Evolutionary conservation across 208 protist species (phyloP).

Genomic region (Leishmania guyanensis): DNA sequence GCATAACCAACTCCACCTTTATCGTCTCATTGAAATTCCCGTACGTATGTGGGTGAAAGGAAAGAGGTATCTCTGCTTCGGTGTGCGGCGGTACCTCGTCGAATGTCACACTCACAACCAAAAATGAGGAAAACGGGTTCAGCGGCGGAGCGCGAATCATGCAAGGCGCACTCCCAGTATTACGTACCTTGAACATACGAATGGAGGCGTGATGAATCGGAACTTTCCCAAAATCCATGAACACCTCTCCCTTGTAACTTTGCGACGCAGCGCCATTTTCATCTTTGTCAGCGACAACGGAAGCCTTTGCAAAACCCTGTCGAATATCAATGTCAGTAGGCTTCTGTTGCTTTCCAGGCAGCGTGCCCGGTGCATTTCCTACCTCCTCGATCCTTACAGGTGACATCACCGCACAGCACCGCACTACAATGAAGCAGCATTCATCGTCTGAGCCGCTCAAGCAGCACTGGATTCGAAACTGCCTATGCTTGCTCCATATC

Average conservation of each 20-base stretch:
- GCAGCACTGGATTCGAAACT: slow-evolving; percentile 28
- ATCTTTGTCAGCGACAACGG: not conserved
- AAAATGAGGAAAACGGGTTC: slow-evolving; percentile 65
- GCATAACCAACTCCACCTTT: slow-evolving; percentile 31
- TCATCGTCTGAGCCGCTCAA: slow-evolving; percentile 20
- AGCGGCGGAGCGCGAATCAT: slow-evolving; percentile 51
- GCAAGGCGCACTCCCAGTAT: slow-evolving; percentile 33
- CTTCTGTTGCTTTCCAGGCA: not conserved
- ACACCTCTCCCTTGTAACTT: slow-evolving; percentile 8
- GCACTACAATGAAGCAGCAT: slow-evolving; percentile 21
- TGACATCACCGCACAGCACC: slow-evolving; percentile 26
- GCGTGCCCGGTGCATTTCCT: not conserved
- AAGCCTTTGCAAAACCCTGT: not conserved
- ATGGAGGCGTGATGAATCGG: slow-evolving; percentile 50
- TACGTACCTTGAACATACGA: slow-evolving; percentile 45
- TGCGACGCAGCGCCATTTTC: not conserved
- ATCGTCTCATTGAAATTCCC: slow-evolving; percentile 54
- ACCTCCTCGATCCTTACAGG: slow-evolving; percentile 13
- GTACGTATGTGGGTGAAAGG: slow-evolving; percentile 66
- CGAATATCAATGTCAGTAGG: not conserved
- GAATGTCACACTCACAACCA: slow-evolving; percentile 41
- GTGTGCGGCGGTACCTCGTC: slow-evolving; percentile 28
- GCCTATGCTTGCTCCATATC: slow-evolving; percentile 28
- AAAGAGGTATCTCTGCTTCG: slow-evolving; percentile 43
- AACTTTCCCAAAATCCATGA: slow-evolving; percentile 67